phyloP scores from a whole-genome alignment of 768 basidiomycete species.

The Holtermannia corniformis region DNA sequence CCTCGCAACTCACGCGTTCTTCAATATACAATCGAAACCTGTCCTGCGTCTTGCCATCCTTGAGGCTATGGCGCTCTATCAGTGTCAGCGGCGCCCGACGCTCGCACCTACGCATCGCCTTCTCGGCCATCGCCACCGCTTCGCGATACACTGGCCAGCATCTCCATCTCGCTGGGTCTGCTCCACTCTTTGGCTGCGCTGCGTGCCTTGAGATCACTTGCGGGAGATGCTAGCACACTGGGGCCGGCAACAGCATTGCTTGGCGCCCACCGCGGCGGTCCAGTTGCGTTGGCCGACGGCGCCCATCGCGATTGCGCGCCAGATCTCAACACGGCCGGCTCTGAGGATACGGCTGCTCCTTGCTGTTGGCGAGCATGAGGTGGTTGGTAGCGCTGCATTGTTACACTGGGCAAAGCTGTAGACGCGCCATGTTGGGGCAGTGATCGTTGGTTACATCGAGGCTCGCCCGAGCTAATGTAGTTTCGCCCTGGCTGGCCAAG shows the following conservation, averaged over 20 bases:
- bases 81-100: background rate
- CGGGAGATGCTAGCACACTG: slow-evolving; percentile 9
- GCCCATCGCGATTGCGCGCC: background rate
- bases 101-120: slow-evolving; percentile 37
- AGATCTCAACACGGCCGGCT: background rate
- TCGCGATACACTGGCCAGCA: slow-evolving; percentile 34
- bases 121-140: slow-evolving; percentile 38
- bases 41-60: slow-evolving; percentile 29
- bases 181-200: background rate
- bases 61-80: slow-evolving; percentile 21
- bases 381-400: slow-evolving; percentile 16
- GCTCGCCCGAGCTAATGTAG: too few relatives aligned
- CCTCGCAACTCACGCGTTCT: slow-evolving; percentile 24
- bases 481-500: too few relatives aligned
- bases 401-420: too few relatives aligned
- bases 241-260: too few relatives aligned
- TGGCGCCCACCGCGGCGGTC: background rate
- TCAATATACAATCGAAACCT: slow-evolving; percentile 32
- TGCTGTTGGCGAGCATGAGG: slow-evolving; percentile 14
- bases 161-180: slow-evolving; percentile 27
- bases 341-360: background rate
- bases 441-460: too few relatives aligned
- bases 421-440: too few relatives aligned
- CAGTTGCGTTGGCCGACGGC: background rate
- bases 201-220: slow-evolving; percentile 6